These are phyloP conservation scores for Carallia pectinifolia DNA, from an alignment of 345 rosid genomes.

Conservation along the genomic window DNA sequence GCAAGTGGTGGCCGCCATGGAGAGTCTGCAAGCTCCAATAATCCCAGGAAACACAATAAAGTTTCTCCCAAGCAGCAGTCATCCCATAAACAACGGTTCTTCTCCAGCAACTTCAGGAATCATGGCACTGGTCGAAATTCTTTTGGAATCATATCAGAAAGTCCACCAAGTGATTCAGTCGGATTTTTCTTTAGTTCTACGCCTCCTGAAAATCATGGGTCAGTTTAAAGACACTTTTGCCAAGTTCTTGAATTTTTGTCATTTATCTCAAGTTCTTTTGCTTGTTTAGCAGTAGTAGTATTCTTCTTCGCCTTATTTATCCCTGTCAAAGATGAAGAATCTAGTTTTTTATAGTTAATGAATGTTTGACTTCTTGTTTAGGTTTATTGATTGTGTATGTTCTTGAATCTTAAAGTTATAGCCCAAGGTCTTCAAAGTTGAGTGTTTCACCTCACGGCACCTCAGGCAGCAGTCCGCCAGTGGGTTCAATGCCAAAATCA, in stretches of 20 bases:
- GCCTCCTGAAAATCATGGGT: slow-evolving; percentile 91
- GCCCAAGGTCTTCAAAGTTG: slow-evolving; percentile 72
- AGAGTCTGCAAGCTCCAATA: slow-evolving; percentile 50
- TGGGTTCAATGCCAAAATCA: slow-evolving; percentile 93
- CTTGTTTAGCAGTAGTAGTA: too few relatives aligned
- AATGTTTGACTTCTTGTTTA: neutral
- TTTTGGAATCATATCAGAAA: slow-evolving; percentile 66
- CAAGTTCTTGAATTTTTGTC: neutral
- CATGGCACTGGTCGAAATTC: slow-evolving; percentile 55
- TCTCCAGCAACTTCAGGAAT: slow-evolving; percentile 74
- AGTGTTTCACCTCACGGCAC: slow-evolving; percentile 75
- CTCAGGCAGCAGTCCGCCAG: slow-evolving; percentile 86
- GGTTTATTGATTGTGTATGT: neutral
- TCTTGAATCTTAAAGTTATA: slow-evolving; percentile 34
- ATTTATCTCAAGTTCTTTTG: too few relatives aligned
- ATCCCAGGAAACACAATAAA: slow-evolving; percentile 64
- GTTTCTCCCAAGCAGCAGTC: slow-evolving; percentile 58
- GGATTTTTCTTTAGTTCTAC: slow-evolving; percentile 97
- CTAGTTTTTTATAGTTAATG: neutral
- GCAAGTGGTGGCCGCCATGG: slow-evolving; percentile 46
- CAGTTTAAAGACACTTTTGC: slow-evolving; percentile 35
- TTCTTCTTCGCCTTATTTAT: too few relatives aligned
- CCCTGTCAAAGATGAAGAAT: too few relatives aligned
- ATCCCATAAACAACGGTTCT: slow-evolving; percentile 67
- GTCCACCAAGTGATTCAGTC: slow-evolving; percentile 92